Conservation (phyloP, 495 filamentous ascomycete species). For the Penicillium desertorum region DNA sequence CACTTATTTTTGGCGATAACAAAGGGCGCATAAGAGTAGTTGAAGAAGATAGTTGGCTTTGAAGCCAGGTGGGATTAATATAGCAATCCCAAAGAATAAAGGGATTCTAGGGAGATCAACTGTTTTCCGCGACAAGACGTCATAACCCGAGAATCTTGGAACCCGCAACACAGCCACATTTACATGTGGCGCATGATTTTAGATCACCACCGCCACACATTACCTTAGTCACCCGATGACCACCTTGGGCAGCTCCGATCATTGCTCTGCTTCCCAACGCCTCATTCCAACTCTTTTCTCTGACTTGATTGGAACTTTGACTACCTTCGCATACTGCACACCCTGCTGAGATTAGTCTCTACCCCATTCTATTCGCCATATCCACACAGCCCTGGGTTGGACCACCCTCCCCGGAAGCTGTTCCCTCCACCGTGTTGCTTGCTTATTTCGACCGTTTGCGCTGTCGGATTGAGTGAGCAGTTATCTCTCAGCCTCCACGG, state of each 20-base stretch:
- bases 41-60: neutral
- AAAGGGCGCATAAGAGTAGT: neutral
- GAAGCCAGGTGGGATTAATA: slow-evolving; percentile 11
- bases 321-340: neutral
- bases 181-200: slow-evolving; percentile 6
- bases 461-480: slow-evolving; percentile 9
- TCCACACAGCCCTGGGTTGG: slow-evolving; percentile 31
- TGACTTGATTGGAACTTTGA: slow-evolving; percentile 5
- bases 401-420: slow-evolving; percentile 36
- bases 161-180: slow-evolving; percentile 13
- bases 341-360: neutral
- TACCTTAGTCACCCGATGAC: slow-evolving; percentile 25
- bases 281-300: slow-evolving; percentile 9
- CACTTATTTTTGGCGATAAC: neutral
- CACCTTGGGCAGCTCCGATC: slow-evolving; percentile 17
- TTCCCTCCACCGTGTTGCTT: slow-evolving; percentile 23
- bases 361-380: neutral
- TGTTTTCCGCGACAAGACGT: slow-evolving; percentile 13
- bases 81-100: slow-evolving; percentile 3
- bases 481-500: neutral
- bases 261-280: slow-evolving; percentile 17
- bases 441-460: slow-evolving; percentile 28
- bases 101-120: slow-evolving; percentile 7
- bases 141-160: slow-evolving; percentile 18
- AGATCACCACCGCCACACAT: slow-evolving; percentile 14